Percentiles rank a stretch among this genome's conserved stretches.
Conservation (phyloP, 129 eudicot genomes). For the carrot (Daucus carota) region DNA sequence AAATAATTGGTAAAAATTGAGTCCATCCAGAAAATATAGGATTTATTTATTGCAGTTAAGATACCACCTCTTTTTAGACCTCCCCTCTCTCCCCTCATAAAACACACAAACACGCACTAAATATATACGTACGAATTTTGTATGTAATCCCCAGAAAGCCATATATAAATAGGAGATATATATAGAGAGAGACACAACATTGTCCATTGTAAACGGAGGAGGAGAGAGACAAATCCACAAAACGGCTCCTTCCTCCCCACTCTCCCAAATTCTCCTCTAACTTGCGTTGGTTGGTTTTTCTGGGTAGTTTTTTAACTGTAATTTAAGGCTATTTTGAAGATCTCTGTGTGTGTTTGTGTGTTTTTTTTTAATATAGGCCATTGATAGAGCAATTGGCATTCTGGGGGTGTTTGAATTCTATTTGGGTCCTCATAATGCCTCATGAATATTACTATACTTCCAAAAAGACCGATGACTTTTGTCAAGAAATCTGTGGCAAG, state of each 20-base stretch:
- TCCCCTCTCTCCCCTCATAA: background rate
- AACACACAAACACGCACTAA: conserved; percentile 1
- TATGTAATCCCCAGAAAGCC: background rate
- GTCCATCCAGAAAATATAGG: conserved; percentile 3
- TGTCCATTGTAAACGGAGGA: background rate
- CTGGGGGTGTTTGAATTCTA: conserved; percentile 8
- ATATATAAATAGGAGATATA: background rate
- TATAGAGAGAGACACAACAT: background rate
- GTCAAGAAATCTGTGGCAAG: conserved; percentile 1
- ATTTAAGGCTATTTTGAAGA: background rate
- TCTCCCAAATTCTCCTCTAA: background rate
- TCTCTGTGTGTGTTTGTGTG: background rate
- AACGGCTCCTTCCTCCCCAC: background rate
- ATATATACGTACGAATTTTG: background rate
- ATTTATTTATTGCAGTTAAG: conserved; percentile 1
- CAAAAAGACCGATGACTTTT: conserved; percentile 16
- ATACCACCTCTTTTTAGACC: background rate
- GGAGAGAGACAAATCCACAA: background rate
- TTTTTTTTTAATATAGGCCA: background rate
- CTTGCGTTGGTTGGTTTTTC: background rate
- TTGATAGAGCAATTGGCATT: background rate
- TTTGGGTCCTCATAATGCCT: conserved; percentile 11
- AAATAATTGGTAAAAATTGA: background rate
- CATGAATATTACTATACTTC: background rate
- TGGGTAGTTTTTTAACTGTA: background rate